Evolutionary conservation across 352 stramenopile genomes (phyloP), one percentile per base, ranked within the genome.

Genomic region (Pythium dissotocum): DNA sequence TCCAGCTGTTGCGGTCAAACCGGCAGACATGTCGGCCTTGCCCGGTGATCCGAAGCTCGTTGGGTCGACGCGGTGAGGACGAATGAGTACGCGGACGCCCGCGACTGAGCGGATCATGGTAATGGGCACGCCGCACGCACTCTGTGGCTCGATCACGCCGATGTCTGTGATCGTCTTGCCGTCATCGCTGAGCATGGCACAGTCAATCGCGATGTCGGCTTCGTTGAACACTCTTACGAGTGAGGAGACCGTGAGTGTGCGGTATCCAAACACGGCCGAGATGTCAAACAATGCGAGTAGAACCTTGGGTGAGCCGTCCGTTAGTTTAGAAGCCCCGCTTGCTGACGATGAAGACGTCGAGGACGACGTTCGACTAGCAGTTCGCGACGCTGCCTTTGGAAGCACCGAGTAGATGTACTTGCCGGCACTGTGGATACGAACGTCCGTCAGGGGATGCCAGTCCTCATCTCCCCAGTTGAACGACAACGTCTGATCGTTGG

Each of bases 161-260:
- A 92, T 75, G 2, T 85, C 73, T 0, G 77, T 84, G 56, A 91
- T 72, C 0, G 76, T 84, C 59, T 81, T 88, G 2, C 80, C 82
- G 49, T 91, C 83, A 2, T 80, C 71, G 49, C 71, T 76, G 18
- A 94, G 71, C 3, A 93, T 69, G 2, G 78, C 83, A 26, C 79
- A 90, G 49, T 88, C 78, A 8, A 95, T 59, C 4, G 77, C 40
- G 40, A 90, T 64, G 36, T 78, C 81, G 0, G 78, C 77, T 46
- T 95, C 84, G 51, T 95, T 95, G 60, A 90, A 93, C 24, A 95
- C 69, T 7, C 83, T 78, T 57, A 93, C 80, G 2, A 93, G 69
- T 0, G 87, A 94, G 26, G 87, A 95, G 28, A 95, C 83, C 0
- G 83, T 94, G 18, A 95, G 81, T 0, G 85, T 94, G 24, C 87